Evolutionary conservation across 768 basidiomycete genomes (phyloP), one percentile per base, ranked within the genome.

Genomic region (Russula virescens): DNA sequence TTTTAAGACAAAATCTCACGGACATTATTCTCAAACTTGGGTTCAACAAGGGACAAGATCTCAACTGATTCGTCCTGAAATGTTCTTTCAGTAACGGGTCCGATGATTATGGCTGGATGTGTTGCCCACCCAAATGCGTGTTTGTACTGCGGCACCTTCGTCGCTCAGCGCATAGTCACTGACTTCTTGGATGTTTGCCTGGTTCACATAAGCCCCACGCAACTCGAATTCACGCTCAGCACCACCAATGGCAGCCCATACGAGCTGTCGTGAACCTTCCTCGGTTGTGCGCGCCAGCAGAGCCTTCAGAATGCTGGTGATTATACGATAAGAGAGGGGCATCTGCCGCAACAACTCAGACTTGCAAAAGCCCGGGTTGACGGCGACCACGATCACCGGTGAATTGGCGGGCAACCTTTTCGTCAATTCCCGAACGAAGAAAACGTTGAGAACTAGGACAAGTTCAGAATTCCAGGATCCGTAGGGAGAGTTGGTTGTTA

Each of bases 301-400:
- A 13, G 2, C 5, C 9, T 19, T 23, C 11, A 43, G 9, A 18
- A 55, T 13, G 23, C 19, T 1, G 6, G 0, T 8, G n/a, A 16
- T 3, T 3, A 53, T 2, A 5, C 47, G 31, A 7, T 5, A 0
- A 13, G n/a, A 3, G n/a, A 65, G 25, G 9, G 63, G 7, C 2
- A 58, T 9, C 8, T 65, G 19, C 23, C 63, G 49, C 25, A 1
- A 14, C 47, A 67, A 38, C 6, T 55, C 5, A 31, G 64, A 53
- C 28, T 51, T 55, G 60, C 66, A 65, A 38, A 42, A 52, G n/a
- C 64, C 66, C 2, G 66, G 64, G 45, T 62, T 62, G 25, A 60
- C 64, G 13, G 58, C 38, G 28, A 45, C 55, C 25, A 62, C 60
- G 13, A 65, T 58, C 31, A 66, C 54, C 2, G 66, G 64, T 23